A percentile compares a stretch with the other conserved stretches of the same genome.
Conservation (phyloP, 768 basidiomycete genomes). For the Boletus fagicola region DNA sequence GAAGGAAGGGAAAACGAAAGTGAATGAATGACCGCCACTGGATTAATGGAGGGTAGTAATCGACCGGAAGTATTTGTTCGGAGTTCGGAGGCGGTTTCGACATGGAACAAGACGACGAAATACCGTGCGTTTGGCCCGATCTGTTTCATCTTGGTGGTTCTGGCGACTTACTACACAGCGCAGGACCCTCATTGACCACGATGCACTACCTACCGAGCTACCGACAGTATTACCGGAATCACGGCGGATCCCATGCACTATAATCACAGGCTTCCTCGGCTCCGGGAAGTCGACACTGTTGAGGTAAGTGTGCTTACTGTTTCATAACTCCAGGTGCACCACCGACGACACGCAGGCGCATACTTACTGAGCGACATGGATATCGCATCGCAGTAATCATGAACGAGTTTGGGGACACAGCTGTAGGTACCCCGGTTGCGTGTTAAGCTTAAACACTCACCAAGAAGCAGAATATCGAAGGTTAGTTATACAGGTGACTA, state of each 20-base stretch:
- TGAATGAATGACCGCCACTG: not conserved
- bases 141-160: slow-evolving; percentile 6
- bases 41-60: slow-evolving; percentile 6
- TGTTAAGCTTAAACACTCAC: slow-evolving; percentile 20
- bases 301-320: slow-evolving; percentile 42
- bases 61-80: slow-evolving; percentile 22
- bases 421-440: slow-evolving; percentile 46
- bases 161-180: slow-evolving; percentile 8
- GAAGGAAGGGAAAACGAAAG: slow-evolving; percentile 1
- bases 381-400: slow-evolving; percentile 97
- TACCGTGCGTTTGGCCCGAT: slow-evolving; percentile 44
- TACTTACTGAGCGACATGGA: slow-evolving; percentile 90
- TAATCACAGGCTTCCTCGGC: slow-evolving; percentile 93
- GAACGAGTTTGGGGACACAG: slow-evolving; percentile 97
- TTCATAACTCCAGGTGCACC: not conserved
- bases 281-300: slow-evolving; percentile 93
- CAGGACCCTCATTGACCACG: slow-evolving; percentile 36
- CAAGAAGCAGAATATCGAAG: slow-evolving; percentile 78
- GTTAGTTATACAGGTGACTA: slow-evolving; percentile 39
- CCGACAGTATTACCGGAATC: slow-evolving; percentile 9
- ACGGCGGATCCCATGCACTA: slow-evolving; percentile 75
- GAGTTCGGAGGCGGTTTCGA: slow-evolving; percentile 26
- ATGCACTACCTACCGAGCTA: not conserved
- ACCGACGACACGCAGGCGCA: slow-evolving; percentile 51
- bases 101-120: slow-evolving; percentile 58